Percentiles rank a stretch among this genome's conserved stretches.
phyloP scores from a whole-genome alignment of 78 protist species.

The Dictyostelium discoideum region DNA sequence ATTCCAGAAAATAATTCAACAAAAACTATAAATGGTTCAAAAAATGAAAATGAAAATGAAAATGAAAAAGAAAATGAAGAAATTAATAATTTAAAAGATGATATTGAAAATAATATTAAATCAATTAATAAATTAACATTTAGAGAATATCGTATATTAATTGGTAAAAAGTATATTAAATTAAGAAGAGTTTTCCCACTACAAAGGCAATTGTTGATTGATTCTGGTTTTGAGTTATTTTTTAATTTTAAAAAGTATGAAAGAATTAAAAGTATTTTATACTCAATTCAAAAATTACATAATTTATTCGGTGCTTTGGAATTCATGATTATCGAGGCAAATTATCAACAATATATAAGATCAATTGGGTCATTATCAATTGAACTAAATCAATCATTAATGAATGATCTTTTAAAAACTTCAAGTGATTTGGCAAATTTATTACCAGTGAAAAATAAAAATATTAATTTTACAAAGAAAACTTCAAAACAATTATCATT shows the following conservation, averaged over 20 bases:
- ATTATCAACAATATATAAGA: background rate
- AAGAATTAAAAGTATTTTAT: background rate
- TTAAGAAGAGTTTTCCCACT: background rate
- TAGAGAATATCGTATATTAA: background rate
- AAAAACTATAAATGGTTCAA: background rate
- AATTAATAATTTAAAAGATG: background rate
- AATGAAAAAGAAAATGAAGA: background rate
- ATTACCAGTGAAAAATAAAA: background rate
- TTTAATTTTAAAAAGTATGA: background rate
- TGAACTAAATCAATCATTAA: background rate
- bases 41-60: background rate
- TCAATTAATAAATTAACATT: background rate
- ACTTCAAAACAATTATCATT: background rate
- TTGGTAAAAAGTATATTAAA: background rate
- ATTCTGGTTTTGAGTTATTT: background rate
- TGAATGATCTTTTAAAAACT: background rate
- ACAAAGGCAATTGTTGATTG: background rate
- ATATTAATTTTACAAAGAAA: background rate
- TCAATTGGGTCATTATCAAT: background rate
- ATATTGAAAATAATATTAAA: background rate
- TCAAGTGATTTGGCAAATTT: background rate
- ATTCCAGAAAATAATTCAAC: background rate
- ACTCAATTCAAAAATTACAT: background rate
- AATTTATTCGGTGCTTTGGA: constrained; percentile 22
- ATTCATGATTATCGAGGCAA: background rate